Evolutionary conservation across 1,284 basidiomycete genomes (phyloP).

Genomic region (Heliocybe sulcata): DNA sequence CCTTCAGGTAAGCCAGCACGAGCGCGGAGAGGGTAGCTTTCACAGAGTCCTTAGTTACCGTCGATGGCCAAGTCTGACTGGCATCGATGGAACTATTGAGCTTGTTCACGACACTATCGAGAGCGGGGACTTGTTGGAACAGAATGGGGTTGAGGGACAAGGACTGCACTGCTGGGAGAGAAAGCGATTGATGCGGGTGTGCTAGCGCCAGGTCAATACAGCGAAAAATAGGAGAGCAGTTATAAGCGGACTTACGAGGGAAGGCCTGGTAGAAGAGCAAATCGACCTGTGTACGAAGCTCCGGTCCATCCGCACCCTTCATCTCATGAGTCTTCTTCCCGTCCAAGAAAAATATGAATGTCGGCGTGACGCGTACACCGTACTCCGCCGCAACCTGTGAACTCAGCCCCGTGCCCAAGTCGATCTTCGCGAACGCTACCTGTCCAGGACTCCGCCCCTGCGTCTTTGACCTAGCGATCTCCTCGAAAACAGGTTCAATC

Average conservation of each 20-base stretch:
- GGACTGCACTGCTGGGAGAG: conserved; percentile 53
- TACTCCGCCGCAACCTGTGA: conserved; percentile 54
- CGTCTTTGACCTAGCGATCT: conserved; percentile 35
- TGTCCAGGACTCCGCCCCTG: conserved; percentile 24
- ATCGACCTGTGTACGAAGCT: conserved; percentile 65
- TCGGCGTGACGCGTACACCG: conserved; percentile 74
- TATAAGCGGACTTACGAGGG: conserved; percentile 53
- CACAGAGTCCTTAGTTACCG: conserved; percentile 29
- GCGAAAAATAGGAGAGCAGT: neutral
- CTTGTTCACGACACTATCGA: conserved; percentile 60
- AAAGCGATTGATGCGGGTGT: conserved; percentile 66
- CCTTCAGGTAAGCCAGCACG: conserved; percentile 65
- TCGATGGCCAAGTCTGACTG: conserved; percentile 16
- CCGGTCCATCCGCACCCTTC: conserved; percentile 63
- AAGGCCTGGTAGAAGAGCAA: conserved; percentile 67
- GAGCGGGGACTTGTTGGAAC: conserved; percentile 62
- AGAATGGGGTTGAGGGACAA: conserved; percentile 73
- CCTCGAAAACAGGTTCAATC: conserved; percentile 59
- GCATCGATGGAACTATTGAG: conserved; percentile 56
- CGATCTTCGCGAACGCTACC: conserved; percentile 75
- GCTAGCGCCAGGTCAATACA: conserved; percentile 31
- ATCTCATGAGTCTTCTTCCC: conserved; percentile 71
- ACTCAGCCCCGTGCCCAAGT: conserved; percentile 64
- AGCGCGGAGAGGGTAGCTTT: conserved; percentile 41
- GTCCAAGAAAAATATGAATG: conserved; percentile 78